phyloP scores from a whole-genome alignment of 768 basidiomycete species.

The Pholiota conissans region DNA sequence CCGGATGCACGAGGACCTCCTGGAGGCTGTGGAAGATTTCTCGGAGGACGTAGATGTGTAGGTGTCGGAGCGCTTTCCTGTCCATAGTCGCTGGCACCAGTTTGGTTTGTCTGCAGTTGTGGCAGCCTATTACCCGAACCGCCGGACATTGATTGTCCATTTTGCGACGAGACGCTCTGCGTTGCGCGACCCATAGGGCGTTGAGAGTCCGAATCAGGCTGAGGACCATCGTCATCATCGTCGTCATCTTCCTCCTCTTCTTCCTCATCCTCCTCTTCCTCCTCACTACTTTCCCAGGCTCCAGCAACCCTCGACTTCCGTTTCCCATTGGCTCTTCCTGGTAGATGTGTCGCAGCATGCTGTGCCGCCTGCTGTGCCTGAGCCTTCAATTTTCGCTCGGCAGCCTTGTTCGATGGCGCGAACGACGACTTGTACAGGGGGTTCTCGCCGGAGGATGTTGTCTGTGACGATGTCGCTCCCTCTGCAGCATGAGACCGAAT shows the following conservation, averaged over 20 bases:
- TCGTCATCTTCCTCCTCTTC: slow-evolving; percentile 75
- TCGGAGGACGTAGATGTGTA: slow-evolving; percentile 54
- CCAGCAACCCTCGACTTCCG: slow-evolving; percentile 59
- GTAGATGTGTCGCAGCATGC: slow-evolving; percentile 74
- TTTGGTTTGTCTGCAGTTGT: slow-evolving; percentile 22
- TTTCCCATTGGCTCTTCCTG: slow-evolving; percentile 66
- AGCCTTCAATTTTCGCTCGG: slow-evolving; percentile 80
- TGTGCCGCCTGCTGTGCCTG: slow-evolving; percentile 84
- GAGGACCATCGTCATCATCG: slow-evolving; percentile 62
- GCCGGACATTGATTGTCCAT: slow-evolving; percentile 12
- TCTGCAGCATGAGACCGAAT: slow-evolving; percentile 28
- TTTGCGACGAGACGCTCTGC: slow-evolving; percentile 16
- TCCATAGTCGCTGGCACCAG: slow-evolving; percentile 20
- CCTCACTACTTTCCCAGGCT: slow-evolving; percentile 72
- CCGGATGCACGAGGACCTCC: slow-evolving; percentile 39
- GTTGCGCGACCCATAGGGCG: slow-evolving; percentile 11
- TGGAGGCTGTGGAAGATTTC: slow-evolving; percentile 68
- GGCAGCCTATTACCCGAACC: slow-evolving; percentile 26
- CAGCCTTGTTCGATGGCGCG: slow-evolving; percentile 80
- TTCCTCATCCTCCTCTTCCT: slow-evolving; percentile 86
- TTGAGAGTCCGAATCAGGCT: slow-evolving; percentile 28
- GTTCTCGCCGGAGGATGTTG: slow-evolving; percentile 12
- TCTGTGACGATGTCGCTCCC: slow-evolving; percentile 14
- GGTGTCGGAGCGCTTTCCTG: slow-evolving; percentile 32
- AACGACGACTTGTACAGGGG: slow-evolving; percentile 81